These are phyloP conservation scores for Vigna trinervia DNA, from an alignment of 306 rosid species.

Conservation along the genomic window DNA sequence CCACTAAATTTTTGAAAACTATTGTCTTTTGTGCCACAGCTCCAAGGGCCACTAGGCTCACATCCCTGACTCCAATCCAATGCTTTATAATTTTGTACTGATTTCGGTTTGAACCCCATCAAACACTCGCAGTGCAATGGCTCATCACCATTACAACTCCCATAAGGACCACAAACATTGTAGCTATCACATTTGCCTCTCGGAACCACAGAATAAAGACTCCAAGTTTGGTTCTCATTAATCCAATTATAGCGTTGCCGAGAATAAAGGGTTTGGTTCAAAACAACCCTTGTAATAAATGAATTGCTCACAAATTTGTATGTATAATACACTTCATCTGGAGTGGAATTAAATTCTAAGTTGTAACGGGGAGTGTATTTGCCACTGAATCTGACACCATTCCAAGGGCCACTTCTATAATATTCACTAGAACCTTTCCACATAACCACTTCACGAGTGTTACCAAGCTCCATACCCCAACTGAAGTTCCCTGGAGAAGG, in stretches of 20 bases:
- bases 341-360: too few species aligned
- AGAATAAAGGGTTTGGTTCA: conserved; percentile 41
- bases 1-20: conserved; percentile 44
- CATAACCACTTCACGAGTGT: too few species aligned
- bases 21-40: conserved; percentile 22
- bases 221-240: conserved; percentile 40
- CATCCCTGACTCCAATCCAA: conserved; percentile 44
- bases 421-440: too few species aligned
- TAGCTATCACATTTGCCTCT: conserved; percentile 39
- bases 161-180: conserved; percentile 47
- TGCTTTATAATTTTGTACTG: conserved; percentile 10
- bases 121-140: conserved; percentile 45
- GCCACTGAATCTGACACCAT: too few species aligned
- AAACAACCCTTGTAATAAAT: conserved; percentile 26
- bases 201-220: conserved; percentile 14
- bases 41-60: conserved; percentile 27
- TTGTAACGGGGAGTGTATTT: too few species aligned
- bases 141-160: conserved; percentile 23
- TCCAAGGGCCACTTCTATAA: too few species aligned
- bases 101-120: conserved; percentile 44
- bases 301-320: too few species aligned
- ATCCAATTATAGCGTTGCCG: conserved; percentile 29
- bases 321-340: too few species aligned
- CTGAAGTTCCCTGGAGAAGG: too few species aligned
- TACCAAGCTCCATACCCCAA: too few species aligned